phyloP scores from a whole-genome alignment of 768 basidiomycete species.

The Phlegmacium glaucopus region DNA sequence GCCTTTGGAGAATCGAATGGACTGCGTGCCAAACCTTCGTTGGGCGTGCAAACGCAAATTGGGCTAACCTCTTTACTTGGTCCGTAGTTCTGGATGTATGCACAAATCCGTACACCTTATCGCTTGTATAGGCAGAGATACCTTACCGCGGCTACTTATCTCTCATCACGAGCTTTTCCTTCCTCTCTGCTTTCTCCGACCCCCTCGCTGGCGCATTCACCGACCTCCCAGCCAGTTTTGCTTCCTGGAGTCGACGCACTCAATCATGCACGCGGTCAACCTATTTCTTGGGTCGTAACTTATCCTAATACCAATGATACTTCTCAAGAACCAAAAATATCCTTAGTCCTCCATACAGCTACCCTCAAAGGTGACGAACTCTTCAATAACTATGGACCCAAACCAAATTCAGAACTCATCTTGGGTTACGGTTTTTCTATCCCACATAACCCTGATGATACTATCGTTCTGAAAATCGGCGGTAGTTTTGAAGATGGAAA shows the following conservation, averaged over 20 bases:
- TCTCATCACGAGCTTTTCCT: slow-evolving; percentile 89
- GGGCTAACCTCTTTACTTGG: slow-evolving; percentile 65
- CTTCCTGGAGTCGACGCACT: slow-evolving; percentile 85
- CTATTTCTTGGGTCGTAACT: slow-evolving; percentile 78
- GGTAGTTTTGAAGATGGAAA: slow-evolving; percentile 35
- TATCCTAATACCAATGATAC: slow-evolving; percentile 25
- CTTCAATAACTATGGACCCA: slow-evolving; percentile 91
- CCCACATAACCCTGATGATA: slow-evolving; percentile 79
- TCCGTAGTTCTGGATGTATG: slow-evolving; percentile 28
- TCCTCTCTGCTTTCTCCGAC: slow-evolving; percentile 67
- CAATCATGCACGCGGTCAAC: slow-evolving; percentile 79
- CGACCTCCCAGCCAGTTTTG: slow-evolving; percentile 68
- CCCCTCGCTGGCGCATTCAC: slow-evolving; percentile 48
- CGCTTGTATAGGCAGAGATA: slow-evolving; percentile 58
- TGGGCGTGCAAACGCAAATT: slow-evolving; percentile 28
- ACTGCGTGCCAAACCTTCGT: slow-evolving; percentile 44
- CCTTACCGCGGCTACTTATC: slow-evolving; percentile 66
- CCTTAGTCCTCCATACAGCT: slow-evolving; percentile 54
- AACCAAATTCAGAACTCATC: slow-evolving; percentile 86
- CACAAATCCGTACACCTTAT: slow-evolving; percentile 2
- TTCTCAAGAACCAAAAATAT: slow-evolving; percentile 38
- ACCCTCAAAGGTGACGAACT: slow-evolving; percentile 50
- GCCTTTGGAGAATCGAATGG: slow-evolving; percentile 66
- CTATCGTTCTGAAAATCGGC: slow-evolving; percentile 75
- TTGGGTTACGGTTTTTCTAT: slow-evolving; percentile 91